Evolutionary conservation across 345 rosid species (phyloP).

Genomic region (Eucalyptus globulus): DNA sequence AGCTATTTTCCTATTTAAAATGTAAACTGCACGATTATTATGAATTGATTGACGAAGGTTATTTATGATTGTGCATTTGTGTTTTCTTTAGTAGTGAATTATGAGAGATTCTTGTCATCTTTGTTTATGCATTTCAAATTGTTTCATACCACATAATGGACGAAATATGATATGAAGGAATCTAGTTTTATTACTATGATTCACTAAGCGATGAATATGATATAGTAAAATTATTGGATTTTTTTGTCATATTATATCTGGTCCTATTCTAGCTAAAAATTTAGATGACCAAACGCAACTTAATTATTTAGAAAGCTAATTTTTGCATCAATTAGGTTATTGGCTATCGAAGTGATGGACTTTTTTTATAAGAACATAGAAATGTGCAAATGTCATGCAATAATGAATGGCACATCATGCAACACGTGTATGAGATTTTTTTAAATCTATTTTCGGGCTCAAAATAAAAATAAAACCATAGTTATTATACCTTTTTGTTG

Average conservation of each 20-base stretch:
- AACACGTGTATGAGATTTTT: background rate
- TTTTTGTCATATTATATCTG: background rate
- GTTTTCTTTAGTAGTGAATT: background rate
- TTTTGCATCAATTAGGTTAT: background rate
- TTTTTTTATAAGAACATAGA: background rate
- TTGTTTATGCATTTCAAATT: background rate
- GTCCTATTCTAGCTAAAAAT: background rate
- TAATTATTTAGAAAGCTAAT: background rate
- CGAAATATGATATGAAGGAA: background rate
- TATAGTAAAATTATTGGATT: background rate
- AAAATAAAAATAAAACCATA: too few species aligned
- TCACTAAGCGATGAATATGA: background rate
- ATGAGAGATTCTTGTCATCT: background rate
- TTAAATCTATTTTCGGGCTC: background rate
- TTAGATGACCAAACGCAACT: background rate
- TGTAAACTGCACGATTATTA: background rate
- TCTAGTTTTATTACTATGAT: background rate
- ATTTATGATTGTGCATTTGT: background rate
- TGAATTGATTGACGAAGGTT: background rate
- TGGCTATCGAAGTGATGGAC: background rate
- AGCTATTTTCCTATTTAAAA: background rate
- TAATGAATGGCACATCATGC: background rate
- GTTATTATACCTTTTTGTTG: background rate
- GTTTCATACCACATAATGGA: background rate
- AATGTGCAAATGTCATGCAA: background rate